Conservation (phyloP, 2,329 filamentous ascomycete species). For the Fusarium circinatum region DNA sequence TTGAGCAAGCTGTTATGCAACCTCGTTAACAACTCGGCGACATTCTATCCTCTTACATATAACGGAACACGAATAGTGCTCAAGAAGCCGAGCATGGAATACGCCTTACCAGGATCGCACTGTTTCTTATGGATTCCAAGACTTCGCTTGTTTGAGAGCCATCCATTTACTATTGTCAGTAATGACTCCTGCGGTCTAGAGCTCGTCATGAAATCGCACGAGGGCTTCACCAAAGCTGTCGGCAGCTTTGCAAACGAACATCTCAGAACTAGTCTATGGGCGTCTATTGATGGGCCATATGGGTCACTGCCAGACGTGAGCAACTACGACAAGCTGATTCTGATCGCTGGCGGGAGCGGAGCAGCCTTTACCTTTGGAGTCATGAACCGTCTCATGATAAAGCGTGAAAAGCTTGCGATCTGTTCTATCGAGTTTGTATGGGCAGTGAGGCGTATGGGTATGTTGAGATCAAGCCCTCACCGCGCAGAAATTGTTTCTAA, state of each 20-base stretch:
- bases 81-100: slow-evolving; percentile 52
- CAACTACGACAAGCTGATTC: slow-evolving; percentile 37
- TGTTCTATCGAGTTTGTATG: slow-evolving; percentile 25
- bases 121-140: slow-evolving; percentile 66
- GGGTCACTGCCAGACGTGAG: slow-evolving; percentile 60
- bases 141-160: slow-evolving; percentile 61
- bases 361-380: slow-evolving; percentile 41
- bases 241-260: slow-evolving; percentile 56
- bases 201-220: slow-evolving; percentile 61
- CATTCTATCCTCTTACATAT: slow-evolving; percentile 55
- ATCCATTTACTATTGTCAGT: slow-evolving; percentile 65
- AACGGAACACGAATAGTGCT: slow-evolving; percentile 58
- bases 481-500: fast-evolving
- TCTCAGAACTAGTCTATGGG: slow-evolving; percentile 55
- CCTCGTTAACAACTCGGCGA: slow-evolving; percentile 41
- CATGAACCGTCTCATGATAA: slow-evolving; percentile 9
- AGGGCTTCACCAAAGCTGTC: slow-evolving; percentile 64
- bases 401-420: not conserved
- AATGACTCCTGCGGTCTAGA: slow-evolving; percentile 54
- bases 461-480: not conserved
- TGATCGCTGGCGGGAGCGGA: slow-evolving; percentile 42
- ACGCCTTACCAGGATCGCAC: slow-evolving; percentile 49
- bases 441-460: slow-evolving; percentile 22
- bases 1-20: not conserved
- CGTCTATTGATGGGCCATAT: slow-evolving; percentile 65